Percentiles rank a stretch among this genome's conserved stretches.
Conservation (phyloP, 257 asterid species). For the Ilex asprella region DNA sequence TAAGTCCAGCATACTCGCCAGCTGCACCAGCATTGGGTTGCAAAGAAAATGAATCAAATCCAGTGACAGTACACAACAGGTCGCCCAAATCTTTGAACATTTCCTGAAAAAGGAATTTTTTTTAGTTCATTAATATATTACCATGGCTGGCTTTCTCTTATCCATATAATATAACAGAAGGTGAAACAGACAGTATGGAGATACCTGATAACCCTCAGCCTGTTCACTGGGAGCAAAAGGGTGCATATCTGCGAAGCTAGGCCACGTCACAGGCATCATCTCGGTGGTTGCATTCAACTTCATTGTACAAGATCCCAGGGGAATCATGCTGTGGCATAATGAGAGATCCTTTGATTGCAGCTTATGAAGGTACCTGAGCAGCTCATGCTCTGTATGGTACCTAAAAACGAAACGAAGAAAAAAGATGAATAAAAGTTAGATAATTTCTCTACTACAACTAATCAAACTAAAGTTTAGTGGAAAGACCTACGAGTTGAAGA, state of each 20-base stretch:
- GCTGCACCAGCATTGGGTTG: conserved; percentile 99
- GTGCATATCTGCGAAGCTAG: conserved; percentile 72
- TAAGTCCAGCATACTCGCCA: conserved; percentile 95
- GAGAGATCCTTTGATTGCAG: conserved; percentile 93
- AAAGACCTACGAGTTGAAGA: conserved; percentile 81
- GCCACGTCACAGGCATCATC: conserved; percentile 99
- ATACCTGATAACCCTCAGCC: conserved; percentile 88
- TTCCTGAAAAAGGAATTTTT: conserved; percentile 48
- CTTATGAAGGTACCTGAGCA: conserved; percentile 75
- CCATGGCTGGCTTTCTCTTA: background rate
- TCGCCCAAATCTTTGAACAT: conserved; percentile 95
- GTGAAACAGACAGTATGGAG: background rate
- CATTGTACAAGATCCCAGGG: conserved; percentile 98
- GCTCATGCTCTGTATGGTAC: conserved; percentile 96
- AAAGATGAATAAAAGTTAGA: conserved; percentile 12
- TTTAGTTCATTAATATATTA: conserved; percentile 7
- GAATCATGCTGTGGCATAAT: conserved; percentile 96
- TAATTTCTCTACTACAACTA: conserved; percentile 2
- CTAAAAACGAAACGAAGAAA: conserved; percentile 21
- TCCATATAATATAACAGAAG: background rate
- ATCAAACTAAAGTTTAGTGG: conserved; percentile 6
- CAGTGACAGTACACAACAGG: conserved; percentile 80
- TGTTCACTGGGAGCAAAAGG: conserved; percentile 93
- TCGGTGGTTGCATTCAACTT: conserved; percentile 91
- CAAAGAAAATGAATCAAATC: conserved; percentile 89